These are phyloP conservation scores for Microsporum audouinii DNA, from an alignment of 2,329 filamentous ascomycete genomes.

Conservation along the genomic window DNA sequence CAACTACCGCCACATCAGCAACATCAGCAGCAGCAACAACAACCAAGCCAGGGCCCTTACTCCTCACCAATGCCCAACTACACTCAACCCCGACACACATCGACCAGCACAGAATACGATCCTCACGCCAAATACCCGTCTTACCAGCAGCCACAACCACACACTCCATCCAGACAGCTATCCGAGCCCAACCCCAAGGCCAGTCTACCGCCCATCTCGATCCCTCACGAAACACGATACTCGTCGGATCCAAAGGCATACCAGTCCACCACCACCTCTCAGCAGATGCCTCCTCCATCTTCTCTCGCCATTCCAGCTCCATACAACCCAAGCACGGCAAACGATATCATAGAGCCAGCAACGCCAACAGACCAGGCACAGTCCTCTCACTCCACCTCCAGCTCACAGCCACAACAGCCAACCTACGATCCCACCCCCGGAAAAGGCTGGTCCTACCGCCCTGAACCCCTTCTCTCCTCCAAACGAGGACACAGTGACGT, in stretches of 20 bases:
- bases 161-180: not conserved
- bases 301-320: conserved; percentile 12
- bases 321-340: not conserved
- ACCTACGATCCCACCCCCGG: conserved; percentile 15
- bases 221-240: conserved; percentile 23
- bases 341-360: not conserved
- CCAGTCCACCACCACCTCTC: conserved; percentile 19
- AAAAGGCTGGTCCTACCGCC: conserved; percentile 25
- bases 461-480: conserved; percentile 17
- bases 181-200: conserved; percentile 16
- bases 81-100: conserved; percentile 25
- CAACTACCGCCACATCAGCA: conserved; percentile 19
- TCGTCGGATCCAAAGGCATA: conserved; percentile 31
- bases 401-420: conserved; percentile 6
- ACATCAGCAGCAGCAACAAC: conserved; percentile 17
- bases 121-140: conserved; percentile 18
- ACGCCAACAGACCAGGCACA: conserved; percentile 14
- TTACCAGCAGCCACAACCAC: conserved; percentile 16
- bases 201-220: conserved; percentile 19
- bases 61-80: conserved; percentile 29
- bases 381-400: conserved; percentile 18
- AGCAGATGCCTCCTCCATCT: conserved; percentile 14
- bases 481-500: conserved; percentile 31
- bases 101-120: conserved; percentile 26
- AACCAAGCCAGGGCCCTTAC: conserved; percentile 29